Evolutionary conservation across 371 early-diverging fungal species (phyloP).

Genomic region (Syncephalis plumigaleata): DNA sequence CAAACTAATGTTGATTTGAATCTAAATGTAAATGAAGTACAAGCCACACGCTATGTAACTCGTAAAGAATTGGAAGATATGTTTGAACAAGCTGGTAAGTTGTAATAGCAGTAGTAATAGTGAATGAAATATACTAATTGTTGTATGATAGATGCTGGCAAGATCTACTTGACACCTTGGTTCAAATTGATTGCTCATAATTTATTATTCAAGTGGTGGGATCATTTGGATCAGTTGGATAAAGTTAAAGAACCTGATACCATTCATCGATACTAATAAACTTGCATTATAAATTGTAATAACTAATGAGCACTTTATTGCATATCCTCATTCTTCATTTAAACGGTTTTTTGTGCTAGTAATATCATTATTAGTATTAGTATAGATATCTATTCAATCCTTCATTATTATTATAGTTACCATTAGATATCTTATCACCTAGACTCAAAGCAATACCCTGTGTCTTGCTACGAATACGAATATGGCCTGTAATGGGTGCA

Average conservation of each 20-base stretch:
- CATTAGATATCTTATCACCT: conserved; percentile 11
- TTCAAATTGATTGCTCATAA: conserved; percentile 79
- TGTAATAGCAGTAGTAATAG: neutral
- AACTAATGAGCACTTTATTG: too few relatives aligned
- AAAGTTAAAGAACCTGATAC: neutral
- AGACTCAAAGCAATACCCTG: conserved; percentile 93
- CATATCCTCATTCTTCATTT: too few relatives aligned
- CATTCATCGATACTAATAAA: neutral
- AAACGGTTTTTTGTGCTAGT: too few relatives aligned
- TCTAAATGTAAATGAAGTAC: conserved; percentile 71
- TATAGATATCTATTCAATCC: too few relatives aligned
- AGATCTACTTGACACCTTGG: conserved; percentile 84
- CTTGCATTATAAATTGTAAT: neutral
- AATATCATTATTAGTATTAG: too few relatives aligned
- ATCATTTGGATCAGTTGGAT: conserved; percentile 52
- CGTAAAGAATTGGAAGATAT: conserved; percentile 52
- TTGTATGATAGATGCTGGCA: neutral
- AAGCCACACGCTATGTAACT: conserved; percentile 49
- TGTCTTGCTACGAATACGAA: conserved; percentile 92
- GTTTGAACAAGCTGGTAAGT: conserved; percentile 36
- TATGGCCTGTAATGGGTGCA: conserved; percentile 79
- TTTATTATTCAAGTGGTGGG: conserved; percentile 93
- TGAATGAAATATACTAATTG: conserved; percentile 1
- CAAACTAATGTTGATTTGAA: conserved; percentile 43
- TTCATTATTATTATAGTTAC: too few relatives aligned